A percentile compares a stretch with the other conserved stretches of the same genome.
phyloP scores from a whole-genome alignment of 2,329 filamentous ascomycete genomes.

The Microdochium bolleyi region DNA sequence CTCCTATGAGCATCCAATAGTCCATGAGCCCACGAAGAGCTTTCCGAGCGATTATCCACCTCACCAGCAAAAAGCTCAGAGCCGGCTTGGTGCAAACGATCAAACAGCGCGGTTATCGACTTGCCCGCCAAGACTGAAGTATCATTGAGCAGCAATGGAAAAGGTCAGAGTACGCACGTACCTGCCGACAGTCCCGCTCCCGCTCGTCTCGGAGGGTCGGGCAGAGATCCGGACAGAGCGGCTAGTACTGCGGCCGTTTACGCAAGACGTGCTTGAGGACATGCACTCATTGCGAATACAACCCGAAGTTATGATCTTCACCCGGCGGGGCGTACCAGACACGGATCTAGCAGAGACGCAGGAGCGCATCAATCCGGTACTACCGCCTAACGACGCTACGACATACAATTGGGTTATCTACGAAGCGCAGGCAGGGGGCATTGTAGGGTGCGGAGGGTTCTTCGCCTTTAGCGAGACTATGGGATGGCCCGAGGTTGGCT shows the following conservation, averaged over 20 bases:
- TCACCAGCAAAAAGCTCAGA: too few relatives aligned
- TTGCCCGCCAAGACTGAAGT: neutral
- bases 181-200: neutral
- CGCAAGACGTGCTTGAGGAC: constrained; percentile 38
- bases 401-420: constrained; percentile 51
- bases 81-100: too few relatives aligned
- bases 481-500: constrained; percentile 52
- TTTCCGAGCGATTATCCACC: too few relatives aligned
- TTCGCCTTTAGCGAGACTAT: constrained; percentile 17
- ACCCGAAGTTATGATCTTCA: constrained; percentile 56
- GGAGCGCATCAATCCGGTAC: constrained; percentile 25
- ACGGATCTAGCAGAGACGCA: constrained; percentile 33
- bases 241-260: constrained; percentile 44
- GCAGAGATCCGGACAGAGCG: constrained; percentile 37
- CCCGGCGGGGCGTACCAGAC: constrained; percentile 33
- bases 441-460: constrained; percentile 42
- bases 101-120: too few relatives aligned
- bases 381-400: constrained; percentile 39
- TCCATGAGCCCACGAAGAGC: too few relatives aligned
- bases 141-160: too few relatives aligned
- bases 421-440: constrained; percentile 33
- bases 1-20: too few relatives aligned
- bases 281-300: constrained; percentile 46
- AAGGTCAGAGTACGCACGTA: neutral
- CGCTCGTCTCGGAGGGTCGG: neutral